Evolutionary conservation across 148 eudicot genomes (phyloP).

Genomic region (Rhododendron kiyosumense): DNA sequence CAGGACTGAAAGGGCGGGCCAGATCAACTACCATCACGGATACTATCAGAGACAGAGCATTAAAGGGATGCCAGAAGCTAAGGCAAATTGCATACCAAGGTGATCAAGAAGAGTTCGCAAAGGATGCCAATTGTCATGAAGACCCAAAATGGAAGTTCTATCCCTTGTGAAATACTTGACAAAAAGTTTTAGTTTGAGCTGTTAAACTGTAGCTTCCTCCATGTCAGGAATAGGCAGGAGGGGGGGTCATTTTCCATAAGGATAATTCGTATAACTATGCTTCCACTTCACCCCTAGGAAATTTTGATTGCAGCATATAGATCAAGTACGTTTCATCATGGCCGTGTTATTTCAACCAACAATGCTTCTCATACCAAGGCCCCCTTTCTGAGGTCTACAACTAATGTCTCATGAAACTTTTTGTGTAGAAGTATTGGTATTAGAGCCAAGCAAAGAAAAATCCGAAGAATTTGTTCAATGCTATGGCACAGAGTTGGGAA

Average conservation of each 20-base stretch:
- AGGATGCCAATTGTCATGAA: background rate
- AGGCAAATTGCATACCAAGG: background rate
- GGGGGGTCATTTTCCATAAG: background rate
- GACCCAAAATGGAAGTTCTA: background rate
- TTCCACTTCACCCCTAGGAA: background rate
- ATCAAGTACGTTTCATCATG: background rate
- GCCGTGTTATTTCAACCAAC: background rate
- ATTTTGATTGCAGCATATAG: background rate
- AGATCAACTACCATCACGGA: background rate
- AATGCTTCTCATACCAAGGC: background rate
- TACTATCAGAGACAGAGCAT: background rate
- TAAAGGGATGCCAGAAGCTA: background rate
- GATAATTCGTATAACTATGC: background rate
- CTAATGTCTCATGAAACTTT: background rate
- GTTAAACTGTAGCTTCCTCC: background rate
- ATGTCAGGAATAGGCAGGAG: background rate
- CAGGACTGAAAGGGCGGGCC: background rate
- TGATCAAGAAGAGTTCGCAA: background rate
- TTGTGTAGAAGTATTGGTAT: background rate
- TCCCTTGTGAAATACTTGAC: background rate
- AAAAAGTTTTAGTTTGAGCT: background rate
- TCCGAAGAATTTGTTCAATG: background rate
- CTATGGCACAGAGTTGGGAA: background rate
- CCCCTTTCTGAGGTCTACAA: background rate
- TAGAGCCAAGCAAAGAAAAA: background rate